A percentile compares a stretch with the other conserved stretches of the same genome.
These are phyloP conservation scores for Meira miltonrushii DNA, from an alignment of 1,284 basidiomycete species.

Conservation along the genomic window DNA sequence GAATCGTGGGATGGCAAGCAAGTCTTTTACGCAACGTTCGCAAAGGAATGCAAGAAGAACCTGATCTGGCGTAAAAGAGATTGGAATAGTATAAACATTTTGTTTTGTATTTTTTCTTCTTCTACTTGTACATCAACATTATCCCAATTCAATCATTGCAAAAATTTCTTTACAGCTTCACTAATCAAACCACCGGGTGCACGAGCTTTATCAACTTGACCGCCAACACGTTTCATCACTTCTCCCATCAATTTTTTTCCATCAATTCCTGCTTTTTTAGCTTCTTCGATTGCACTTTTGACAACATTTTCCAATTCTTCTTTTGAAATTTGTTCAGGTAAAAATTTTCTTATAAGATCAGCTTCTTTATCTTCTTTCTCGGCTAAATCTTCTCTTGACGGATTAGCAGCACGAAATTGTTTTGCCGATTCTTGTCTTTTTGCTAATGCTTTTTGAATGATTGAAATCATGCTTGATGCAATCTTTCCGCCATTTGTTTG, in stretches of 20 bases:
- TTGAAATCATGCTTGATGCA: conserved; percentile 16
- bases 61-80: conserved; percentile 37
- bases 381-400: conserved; percentile 34
- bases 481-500: too few relatives aligned
- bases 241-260: conserved; percentile 11
- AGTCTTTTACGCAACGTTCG: conserved; percentile 39
- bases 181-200: conserved; percentile 1
- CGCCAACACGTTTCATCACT: conserved; percentile 1
- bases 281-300: conserved; percentile 1
- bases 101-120: background rate
- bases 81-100: background rate
- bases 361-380: conserved; percentile 39
- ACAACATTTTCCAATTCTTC: conserved; percentile 11
- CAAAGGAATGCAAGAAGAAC: conserved; percentile 46
- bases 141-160: background rate
- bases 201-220: background rate
- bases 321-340: conserved; percentile 21
- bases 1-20: conserved; percentile 47
- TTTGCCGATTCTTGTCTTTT: conserved; percentile 29
- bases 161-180: conserved; percentile 2
- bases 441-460: conserved; percentile 35
- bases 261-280: background rate
- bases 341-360: conserved; percentile 24
- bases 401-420: conserved; percentile 32
- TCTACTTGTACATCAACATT: conserved; percentile 1